Base-by-base conservation (phyloP, 352 stramenopile genomes). In the Pythium scleroteichum region DNA sequence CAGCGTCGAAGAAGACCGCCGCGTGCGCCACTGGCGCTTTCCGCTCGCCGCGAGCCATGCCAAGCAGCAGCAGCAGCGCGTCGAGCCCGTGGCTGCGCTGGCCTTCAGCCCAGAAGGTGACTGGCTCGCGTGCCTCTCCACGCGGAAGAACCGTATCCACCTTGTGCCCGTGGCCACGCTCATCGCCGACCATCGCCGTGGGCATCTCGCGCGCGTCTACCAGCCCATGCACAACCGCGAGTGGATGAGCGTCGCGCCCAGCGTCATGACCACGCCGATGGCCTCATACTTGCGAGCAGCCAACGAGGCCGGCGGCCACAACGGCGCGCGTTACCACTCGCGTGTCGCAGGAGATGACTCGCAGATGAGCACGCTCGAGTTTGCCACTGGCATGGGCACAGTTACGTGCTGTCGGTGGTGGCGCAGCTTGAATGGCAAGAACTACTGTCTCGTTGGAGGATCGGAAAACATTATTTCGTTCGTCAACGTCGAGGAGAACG, bases 341-440 rank as follows among this genome's bases (percentile, higher is more conserved):
- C 80, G 88, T 42, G 85, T 95, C 13, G 79, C 86, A 0, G 83
- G 85, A 14, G 86, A 95, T 41, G 69, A 92, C 32, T 72, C 89
- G 59, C 82, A 94, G 66, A 89, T 95, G 82, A 94, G 84, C 61
- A 89, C 77, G 32, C 71, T 95, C 17, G 84, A 91, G 69, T 93
- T 95, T 47, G 79, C 81, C 0, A 63, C 71, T 5, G 86, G 85
- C 27, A 85, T 95, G 57, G 84, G 85, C 6, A 61, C 54, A 0
- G 76, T 88, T 53, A 88, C 78, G 59, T 93, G 83, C 60, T 64
- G 76, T 3, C 49, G 81, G 47, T 95, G 86, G 86, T 95, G 86
- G 86, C 78, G 83, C 42, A 82, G 76, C 26, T 78, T 94, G 47
- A 94, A 93, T 54, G 73, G 79, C 58, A 85, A 79, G 45, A 92